Evolutionary conservation across 192 early-diverging fungal genomes (phyloP), one percentile per base, ranked within the genome.

Genomic region (Coemansia umbellata): DNA sequence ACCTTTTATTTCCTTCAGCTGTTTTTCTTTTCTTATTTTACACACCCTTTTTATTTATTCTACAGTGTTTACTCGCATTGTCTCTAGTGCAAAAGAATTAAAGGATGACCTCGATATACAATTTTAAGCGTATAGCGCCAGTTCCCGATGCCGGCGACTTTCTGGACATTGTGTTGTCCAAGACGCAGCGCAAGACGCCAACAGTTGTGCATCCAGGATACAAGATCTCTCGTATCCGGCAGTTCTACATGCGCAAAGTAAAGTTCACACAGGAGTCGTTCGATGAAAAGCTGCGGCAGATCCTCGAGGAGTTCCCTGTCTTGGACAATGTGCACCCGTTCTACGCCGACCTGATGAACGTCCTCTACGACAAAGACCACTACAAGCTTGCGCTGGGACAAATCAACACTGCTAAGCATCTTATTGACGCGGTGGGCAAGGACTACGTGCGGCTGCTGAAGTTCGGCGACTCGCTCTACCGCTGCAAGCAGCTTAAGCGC

Each of bases 211-310:
- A 99, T 78, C 91, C 93, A 27, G 87, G 91, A 58, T 99, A 95
- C 82, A 89, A 94, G 68, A 99, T 99, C 79, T 86, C 90, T 19
- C 81, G 97, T 57, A 99, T 99, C 61, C 75, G 95, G 40, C 87
- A 91, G 64, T 99, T 99, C 68, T 99, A 99, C 66, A 98, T 97
- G 93, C 88, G 96, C 63, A 99, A 99, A 71, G 95, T 98, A 74
- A 96, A 96, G 85, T 99, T 95, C 74, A 94, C 95, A 17, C 95
- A 99, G 78, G 90, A 91, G 50, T 75, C 76, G 50, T 99, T 99
- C 64, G 94, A 98, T 50, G 97, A 99, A 66, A 95, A 95, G 76
- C 81, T 99, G 54, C 85, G 87, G 55, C 80, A 84, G 50, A 96
- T 99, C 50, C 80, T 99, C 18, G 83, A 84, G 21, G 95, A 97